Base-by-base conservation (phyloP, 1,284 basidiomycete genomes). In the Pyrrhoderma noxium region DNA sequence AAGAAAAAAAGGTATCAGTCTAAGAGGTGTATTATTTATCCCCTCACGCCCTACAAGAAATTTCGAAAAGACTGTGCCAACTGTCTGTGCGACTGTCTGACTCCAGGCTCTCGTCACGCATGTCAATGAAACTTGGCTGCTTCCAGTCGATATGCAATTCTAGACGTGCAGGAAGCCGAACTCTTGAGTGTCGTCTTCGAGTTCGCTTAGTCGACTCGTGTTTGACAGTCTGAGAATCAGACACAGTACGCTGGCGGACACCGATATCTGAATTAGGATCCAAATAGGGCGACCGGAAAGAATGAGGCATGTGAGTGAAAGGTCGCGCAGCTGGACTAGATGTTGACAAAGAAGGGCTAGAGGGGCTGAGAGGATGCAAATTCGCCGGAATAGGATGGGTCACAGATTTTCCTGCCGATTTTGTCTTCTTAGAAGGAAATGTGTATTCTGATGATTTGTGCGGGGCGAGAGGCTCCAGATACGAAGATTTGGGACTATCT, bases 51-150 rank as follows among this genome's bases (percentile, higher is more conserved):
- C 22, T 34, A 25, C 54, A 56, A 11, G 50, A 34, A 8, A 56
- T 51, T 21, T 56, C 54, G 37, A 56, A 52, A n/a, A 56, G 34
- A 41, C 46, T 52, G 21, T 41, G 50, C 54, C 51, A 52, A 35
- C 54, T 49, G 23, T 52, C 51, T 11, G 50, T 45, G n/a, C 45
- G 50, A 27, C 50, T 52, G 7, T 56, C 54, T 18, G 44, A 47
- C 21, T 55, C 53, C 14, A 48, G 49, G 23, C 36, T 44, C 21
- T 56, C 54, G 18, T 56, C 54, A 18, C 47, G 46, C 40, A 56
- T 39, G 21, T 56, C 54, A 48, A 56, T 56, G 42, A 56, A 56
- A 25, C 50, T 56, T n/a, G 51, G 48, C 18, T 19, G 39, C 8
- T 55, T 50, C 53, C 47, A 54, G 25, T 50, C 53, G 22, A 54